A percentile compares a stretch with the other conserved stretches of the same genome.
Evolutionary conservation across 2,329 filamentous ascomycete genomes (phyloP).

Genomic region (Neoascochyta sp.): DNA sequence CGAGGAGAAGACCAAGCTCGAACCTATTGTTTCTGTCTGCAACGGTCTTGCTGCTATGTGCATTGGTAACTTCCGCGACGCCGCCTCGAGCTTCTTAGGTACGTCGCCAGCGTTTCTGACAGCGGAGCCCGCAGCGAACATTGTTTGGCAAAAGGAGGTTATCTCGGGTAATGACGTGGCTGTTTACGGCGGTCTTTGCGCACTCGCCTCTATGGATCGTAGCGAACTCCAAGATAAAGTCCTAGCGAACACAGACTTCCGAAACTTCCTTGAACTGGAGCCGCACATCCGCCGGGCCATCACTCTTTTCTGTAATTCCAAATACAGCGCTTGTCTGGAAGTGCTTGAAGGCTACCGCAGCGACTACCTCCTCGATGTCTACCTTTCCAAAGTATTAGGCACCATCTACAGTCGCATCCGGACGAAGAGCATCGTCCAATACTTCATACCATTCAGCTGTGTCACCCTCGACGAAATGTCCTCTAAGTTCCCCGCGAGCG

Average conservation of each 20-base stretch:
- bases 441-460: conserved; percentile 84
- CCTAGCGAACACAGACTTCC: conserved; percentile 81
- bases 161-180: conserved; percentile 84
- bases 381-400: conserved; percentile 71
- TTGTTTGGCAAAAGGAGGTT: conserved; percentile 64
- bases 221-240: conserved; percentile 69
- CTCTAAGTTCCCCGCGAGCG: conserved; percentile 64
- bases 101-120: conserved; percentile 52
- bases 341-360: conserved; percentile 76
- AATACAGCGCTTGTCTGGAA: conserved; percentile 79
- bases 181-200: conserved; percentile 84
- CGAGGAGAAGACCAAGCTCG: conserved; percentile 56
- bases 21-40: conserved; percentile 62
- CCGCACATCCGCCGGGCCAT: conserved; percentile 92
- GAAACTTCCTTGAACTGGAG: conserved; percentile 84
- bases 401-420: conserved; percentile 71
- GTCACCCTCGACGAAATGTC: conserved; percentile 79
- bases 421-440: conserved; percentile 88
- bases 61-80: conserved; percentile 57
- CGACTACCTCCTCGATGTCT: conserved; percentile 88
- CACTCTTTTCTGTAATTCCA: conserved; percentile 80
- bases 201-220: conserved; percentile 84
- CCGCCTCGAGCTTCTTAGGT: conserved; percentile 67
- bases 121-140: conserved; percentile 42
- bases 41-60: conserved; percentile 61